Evolutionary conservation across 371 early-diverging fungal genomes (phyloP).

Genomic region (Saksenaea oblongispora): DNA sequence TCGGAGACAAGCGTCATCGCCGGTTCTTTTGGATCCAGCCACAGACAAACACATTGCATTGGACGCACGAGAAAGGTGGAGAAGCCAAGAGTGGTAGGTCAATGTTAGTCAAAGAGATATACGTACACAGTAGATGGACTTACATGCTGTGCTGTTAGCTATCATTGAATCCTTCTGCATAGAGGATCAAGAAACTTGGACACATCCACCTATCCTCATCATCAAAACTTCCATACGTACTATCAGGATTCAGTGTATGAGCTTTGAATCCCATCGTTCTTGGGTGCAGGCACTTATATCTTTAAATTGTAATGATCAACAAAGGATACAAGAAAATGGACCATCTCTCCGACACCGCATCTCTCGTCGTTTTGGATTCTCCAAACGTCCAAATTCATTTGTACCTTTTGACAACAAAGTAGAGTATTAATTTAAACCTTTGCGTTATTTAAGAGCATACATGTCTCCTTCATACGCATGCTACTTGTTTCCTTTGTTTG

Average conservation of each 20-base stretch:
- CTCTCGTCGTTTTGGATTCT: background rate
- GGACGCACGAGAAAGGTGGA: constrained; percentile 7
- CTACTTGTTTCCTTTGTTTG: no score
- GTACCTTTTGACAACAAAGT: background rate
- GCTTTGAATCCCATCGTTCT: constrained; percentile 4
- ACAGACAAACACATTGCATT: constrained; percentile 1
- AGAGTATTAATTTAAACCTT: background rate
- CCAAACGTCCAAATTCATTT: background rate
- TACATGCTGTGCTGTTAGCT: constrained; percentile 1
- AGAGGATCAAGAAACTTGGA: background rate
- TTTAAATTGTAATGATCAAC: background rate
- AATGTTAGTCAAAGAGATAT: background rate
- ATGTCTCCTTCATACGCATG: background rate
- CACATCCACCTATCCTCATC: constrained; percentile 4
- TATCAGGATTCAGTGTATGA: constrained; percentile 15
- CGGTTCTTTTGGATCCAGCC: constrained; percentile 15
- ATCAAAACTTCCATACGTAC: constrained; percentile 6
- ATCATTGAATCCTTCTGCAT: constrained; percentile 8
- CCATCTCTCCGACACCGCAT: background rate
- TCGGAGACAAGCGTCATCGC: constrained; percentile 8
- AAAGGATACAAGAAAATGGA: background rate
- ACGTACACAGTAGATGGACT: background rate
- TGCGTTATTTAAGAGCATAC: background rate
- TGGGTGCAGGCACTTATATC: constrained; percentile 9
- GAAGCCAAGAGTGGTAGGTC: background rate